Evolutionary conservation across 2,329 filamentous ascomycete species (phyloP), one percentile per base, ranked within the genome.

Genomic region (Beauveria rudraprayagi): DNA sequence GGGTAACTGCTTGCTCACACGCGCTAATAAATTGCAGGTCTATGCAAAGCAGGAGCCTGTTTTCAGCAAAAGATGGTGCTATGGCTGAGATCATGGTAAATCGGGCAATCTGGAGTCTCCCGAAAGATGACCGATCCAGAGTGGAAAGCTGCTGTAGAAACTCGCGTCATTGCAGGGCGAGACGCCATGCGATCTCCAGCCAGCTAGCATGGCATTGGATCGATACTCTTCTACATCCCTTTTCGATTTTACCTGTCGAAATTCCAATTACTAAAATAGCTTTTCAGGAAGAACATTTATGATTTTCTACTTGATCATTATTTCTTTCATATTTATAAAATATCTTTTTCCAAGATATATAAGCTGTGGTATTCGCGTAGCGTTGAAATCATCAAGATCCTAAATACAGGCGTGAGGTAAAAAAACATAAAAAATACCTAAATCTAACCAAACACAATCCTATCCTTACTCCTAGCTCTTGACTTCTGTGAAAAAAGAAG

Each of bases 321-420:
- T 30, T 30, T 30, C 9, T 11, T 30, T 30, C 2, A 30, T 30
- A 10, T 30, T 11, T 4, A 30, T 10, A 30, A 3, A 34, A 34
- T 14, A 34, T 34, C 30, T 34, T 14, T 34, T 5, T 2, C 5
- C 14, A 34, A 34, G 30, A 14, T 34, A 34, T 34, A 14, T 34
- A 14, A 5, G 30, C 5, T 24, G 56, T 44, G 47, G 24, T 51
- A 51, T 44, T 52, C 5, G 34, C n/a, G 47, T 28, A n/a, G 44
- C 46, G 47, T 59, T 19, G 16, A 51, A 30, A 43, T 59, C 56
- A 44, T 59, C 37, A 22, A 58, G 22, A n/a, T 59, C n/a, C 37
- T 59, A 19, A 11, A 44, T 17, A 28, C 46, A 51, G 37, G 14
- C 46, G 24, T 48, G 22, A 48, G 44, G 44, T 37, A 8, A 59